These are phyloP conservation scores for Leucaena leucocephala DNA, from an alignment of 306 rosid genomes.

Conservation along the genomic window DNA sequence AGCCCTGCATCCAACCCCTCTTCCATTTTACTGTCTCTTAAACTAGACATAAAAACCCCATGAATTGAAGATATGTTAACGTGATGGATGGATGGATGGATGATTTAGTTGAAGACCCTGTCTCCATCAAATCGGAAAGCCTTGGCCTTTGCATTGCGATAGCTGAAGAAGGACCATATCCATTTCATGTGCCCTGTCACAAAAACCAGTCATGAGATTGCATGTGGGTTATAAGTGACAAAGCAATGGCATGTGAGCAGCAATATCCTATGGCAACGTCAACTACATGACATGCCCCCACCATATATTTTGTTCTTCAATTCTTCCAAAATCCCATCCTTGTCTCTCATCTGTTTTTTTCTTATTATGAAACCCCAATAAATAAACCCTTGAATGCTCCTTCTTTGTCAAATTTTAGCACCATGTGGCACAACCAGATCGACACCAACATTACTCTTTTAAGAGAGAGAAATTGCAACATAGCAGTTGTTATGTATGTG, in stretches of 20 bases:
- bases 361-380: no score
- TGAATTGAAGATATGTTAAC: no score
- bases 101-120: background rate
- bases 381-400: slow-evolving; percentile 8
- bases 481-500: background rate
- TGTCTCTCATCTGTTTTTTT: background rate
- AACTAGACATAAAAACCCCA: no score
- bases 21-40: no score
- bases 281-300: slow-evolving; percentile 35
- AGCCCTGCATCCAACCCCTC: no score
- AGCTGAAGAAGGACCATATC: no score
- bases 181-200: background rate
- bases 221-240: slow-evolving; percentile 25
- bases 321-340: slow-evolving; percentile 45
- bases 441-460: background rate
- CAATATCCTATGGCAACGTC: slow-evolving; percentile 35
- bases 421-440: background rate
- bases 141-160: background rate
- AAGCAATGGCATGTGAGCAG: background rate
- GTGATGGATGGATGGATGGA: no score
- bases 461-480: background rate
- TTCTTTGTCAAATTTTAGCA: slow-evolving; percentile 30
- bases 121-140: background rate
- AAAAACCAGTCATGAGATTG: slow-evolving; percentile 14
- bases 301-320: slow-evolving; percentile 35